Evolutionary conservation across 257 asterid genomes (phyloP), one percentile per base, ranked within the genome.

Genomic region (Lantana camara): DNA sequence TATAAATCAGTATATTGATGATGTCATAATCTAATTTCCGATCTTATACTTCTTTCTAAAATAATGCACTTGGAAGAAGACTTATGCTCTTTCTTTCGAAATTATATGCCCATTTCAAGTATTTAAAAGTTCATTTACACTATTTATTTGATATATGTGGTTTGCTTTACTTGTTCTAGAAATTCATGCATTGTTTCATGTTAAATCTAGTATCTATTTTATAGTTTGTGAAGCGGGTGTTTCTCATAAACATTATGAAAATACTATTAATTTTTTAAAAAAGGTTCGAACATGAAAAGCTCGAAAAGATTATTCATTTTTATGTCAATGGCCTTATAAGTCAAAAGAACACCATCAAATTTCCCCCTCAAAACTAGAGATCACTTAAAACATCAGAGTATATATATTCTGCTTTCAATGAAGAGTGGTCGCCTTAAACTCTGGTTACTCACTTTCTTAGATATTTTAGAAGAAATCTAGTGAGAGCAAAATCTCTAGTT

Each of bases 111-210:
- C 13, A 12, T 41, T 41, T 41, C 16, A 12, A 41, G 11, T 3
- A 35, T 35, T 7, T 21, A 58, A 9, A 41, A 1, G 0, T 53
- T 27, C 14, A 53, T 27, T 15, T 19, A 7, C 42, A 27, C 41
- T 30, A 17, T 8, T 30, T 32, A 15, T 15, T 44, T 44, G 1
- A 44, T 1, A 44, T 13, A 44, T 44, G n/a, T 42, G 50, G 50
- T n/a, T 44, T 27, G 15, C 23, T 23, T n/a, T 42, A 23, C 38
- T 60, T 42, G 11, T n/a, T 60, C 37, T 4, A 13, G 9, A 42
- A 24, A 24, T 42, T 11, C 12, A 15, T 15, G 56, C 45, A 60
- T 44, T 24, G 42, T 45, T 23, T 59, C 64, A 21, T 58, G 38
- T 22, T 58, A 21, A 24, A 9, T 21, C n/a, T 12, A 58, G 22